Base-by-base conservation (phyloP, 768 basidiomycete species). In the Russula emetica region DNA sequence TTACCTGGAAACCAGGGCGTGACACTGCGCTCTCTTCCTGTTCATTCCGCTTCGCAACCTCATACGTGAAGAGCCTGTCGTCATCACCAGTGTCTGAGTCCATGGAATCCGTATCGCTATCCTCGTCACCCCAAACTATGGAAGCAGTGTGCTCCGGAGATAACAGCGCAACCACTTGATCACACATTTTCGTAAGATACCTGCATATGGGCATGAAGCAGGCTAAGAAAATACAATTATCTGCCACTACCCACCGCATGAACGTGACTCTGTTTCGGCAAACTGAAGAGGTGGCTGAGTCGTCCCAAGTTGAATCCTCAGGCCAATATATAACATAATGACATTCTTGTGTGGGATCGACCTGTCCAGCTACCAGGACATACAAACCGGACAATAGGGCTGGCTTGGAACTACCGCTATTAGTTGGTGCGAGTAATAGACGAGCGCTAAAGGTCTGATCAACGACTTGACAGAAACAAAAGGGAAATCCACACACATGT, bases 181-280 rank as follows among this genome's bases (percentile, higher is more conserved):
- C 84, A 20, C 79, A 74, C 44, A 86, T 76, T 72, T 84, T 84
- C 1, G 78, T 83, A 14, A 86, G 78, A 66, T 87, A 86, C 54
- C 85, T 86, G 40, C 7, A 30, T 16, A 36, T 30, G 11, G 24
- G 24, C 26, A 22, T 56, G 66, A 26, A n/a, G 53, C 5, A 7
- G 28, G 3, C 18, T 32, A 13, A 7, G 24, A 13, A 32, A 30
- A 47, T 13, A 20, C 7, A 11, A 49, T 2, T 2, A 16, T 13
- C 13, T 3, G 18, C 36, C 51, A 52, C 18, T 28, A 61, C 72
- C 44, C 71, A 82, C 85, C 85, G 73, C 83, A 86, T 85, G 67
- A 86, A 86, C 0, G 84, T 83, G 3, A 81, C 74, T 7, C 85
- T 76, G 72, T 85, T 86, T 3, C 80, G 77, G 32, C 75, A 69